phyloP scores from a whole-genome alignment of 2,329 filamentous ascomycete species.

The Dactylonectria estremocensis region DNA sequence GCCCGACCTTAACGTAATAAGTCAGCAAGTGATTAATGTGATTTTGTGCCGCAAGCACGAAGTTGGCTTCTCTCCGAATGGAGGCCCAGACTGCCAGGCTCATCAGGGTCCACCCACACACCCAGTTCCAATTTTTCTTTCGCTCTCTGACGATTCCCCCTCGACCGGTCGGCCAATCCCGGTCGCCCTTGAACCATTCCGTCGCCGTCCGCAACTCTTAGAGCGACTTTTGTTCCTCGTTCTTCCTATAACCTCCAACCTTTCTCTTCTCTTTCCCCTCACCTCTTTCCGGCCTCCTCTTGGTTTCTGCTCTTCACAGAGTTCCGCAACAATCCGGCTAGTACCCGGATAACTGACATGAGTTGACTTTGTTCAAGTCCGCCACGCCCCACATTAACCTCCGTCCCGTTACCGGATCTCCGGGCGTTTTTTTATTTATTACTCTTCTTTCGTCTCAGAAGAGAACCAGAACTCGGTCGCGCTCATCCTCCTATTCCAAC shows the following conservation, averaged over 20 bases:
- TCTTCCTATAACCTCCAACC: slow-evolving; percentile 16
- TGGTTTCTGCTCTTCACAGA: slow-evolving; percentile 26
- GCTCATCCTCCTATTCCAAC: neutral
- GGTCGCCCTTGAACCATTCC: slow-evolving; percentile 41
- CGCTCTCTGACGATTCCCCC: slow-evolving; percentile 30
- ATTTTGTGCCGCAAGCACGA: neutral
- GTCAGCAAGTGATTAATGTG: slow-evolving; percentile 18
- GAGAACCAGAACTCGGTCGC: neutral
- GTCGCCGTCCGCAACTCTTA: slow-evolving; percentile 34
- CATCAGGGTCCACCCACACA: slow-evolving; percentile 34
- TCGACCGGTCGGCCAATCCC: slow-evolving; percentile 48
- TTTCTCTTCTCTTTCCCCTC: slow-evolving; percentile 20
- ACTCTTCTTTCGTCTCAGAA: slow-evolving; percentile 19
- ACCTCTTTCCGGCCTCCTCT: slow-evolving; percentile 1
- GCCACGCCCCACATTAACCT: slow-evolving; percentile 42
- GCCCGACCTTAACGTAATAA: slow-evolving; percentile 13
- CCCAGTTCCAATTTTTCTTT: slow-evolving; percentile 38
- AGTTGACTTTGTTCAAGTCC: slow-evolving; percentile 29
- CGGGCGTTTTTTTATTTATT: slow-evolving; percentile 19
- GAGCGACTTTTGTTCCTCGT: slow-evolving; percentile 40
- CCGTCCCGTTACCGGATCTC: slow-evolving; percentile 38
- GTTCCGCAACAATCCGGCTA: neutral
- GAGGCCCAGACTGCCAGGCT: slow-evolving; percentile 17
- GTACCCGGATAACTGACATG: slow-evolving; percentile 9
- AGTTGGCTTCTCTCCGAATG: slow-evolving; percentile 1